Base-by-base conservation (phyloP, 306 rosid species). In the Cicer bijugum region DNA sequence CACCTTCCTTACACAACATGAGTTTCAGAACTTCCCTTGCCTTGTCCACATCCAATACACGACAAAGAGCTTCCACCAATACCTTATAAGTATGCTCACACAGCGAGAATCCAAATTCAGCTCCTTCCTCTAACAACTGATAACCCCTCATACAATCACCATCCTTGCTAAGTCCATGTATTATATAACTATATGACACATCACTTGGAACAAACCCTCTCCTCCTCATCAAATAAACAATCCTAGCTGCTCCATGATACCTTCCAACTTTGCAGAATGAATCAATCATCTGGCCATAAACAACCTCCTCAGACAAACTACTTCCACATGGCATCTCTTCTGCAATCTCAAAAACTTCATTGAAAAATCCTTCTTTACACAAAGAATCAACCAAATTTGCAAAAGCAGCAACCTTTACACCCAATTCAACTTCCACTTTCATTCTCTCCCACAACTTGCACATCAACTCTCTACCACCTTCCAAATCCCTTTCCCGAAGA, bases 101-200 rank as follows among this genome's bases (percentile, higher is more conserved):
- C 0, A 85, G 84, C 67, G 70, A 75, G 72, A 86, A 89, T 16
- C 96, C 85, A 43, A 88, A 89, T 72, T 60, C 87, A 65, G 68
- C 79, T 48, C 96, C 92, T 80, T 93, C 96, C 59, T 88, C 85
- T 17, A 89, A 75, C 78, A 93, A 80, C 80, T 89, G 96, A 85
- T 83, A 88, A 64, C 92, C 96, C 78, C 97, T 84, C 97, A 86
- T 83, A 59, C 86, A 84, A 75, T 86, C 87, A 72, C 96, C 94
- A 28, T 88, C 91, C 77, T 81, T 86, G 96, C 90, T 82, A 58
- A 89, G 97, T 47, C 98, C 94, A 66, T 91, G 98, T 16, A 88
- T 72, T 58, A 93, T 84, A 45, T 76, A 60, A 81, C 89, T 89
- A 80, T 86, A 89, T 0, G 91, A 84, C 43, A 83, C 83, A 1